A percentile compares a stretch with the other conserved stretches of the same genome.
These are phyloP conservation scores for Serendipita sp. DNA, from an alignment of 768 basidiomycete species.

Conservation along the genomic window DNA sequence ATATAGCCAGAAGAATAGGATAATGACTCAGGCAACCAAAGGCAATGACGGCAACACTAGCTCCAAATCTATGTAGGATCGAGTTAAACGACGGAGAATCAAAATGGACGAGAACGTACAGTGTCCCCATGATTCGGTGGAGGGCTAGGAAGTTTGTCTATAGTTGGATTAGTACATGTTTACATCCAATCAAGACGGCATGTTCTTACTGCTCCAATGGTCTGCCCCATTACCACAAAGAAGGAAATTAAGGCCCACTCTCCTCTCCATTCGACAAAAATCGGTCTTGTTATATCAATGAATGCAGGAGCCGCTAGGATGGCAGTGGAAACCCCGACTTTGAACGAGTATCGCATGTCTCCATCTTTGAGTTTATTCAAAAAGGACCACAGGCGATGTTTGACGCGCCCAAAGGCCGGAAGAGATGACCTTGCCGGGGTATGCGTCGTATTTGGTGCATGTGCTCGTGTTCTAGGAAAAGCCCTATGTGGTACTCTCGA, in stretches of 20 bases:
- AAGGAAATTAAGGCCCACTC: conserved; percentile 95
- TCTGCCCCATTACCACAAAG: conserved; percentile 82
- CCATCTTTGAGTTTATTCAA: conserved; percentile 43
- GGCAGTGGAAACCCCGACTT: conserved; percentile 69
- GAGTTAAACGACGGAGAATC: conserved; percentile 6
- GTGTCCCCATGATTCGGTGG: conserved; percentile 71
- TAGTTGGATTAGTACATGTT: background rate
- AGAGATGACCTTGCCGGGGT: conserved; percentile 50
- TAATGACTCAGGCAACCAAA: conserved; percentile 67
- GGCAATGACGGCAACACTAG: conserved; percentile 50
- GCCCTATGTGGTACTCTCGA: conserved; percentile 26
- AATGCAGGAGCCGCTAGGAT: conserved; percentile 80
- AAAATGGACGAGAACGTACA: conserved; percentile 32
- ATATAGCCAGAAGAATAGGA: conserved; percentile 52
- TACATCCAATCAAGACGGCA: background rate
- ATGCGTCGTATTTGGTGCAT: conserved; percentile 74
- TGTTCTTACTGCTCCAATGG: conserved; percentile 59
- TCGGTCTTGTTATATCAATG: conserved; percentile 54
- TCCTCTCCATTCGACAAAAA: conserved; percentile 69
- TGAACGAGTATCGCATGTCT: conserved; percentile 75
- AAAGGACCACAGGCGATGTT: conserved; percentile 57
- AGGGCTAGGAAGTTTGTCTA: conserved; percentile 76
- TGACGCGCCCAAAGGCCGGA: conserved; percentile 40
- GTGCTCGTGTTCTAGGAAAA: conserved; percentile 69
- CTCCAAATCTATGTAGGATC: conserved; percentile 43